A percentile compares a stretch with the other conserved stretches of the same genome.
phyloP scores from a whole-genome alignment of 495 filamentous ascomycete genomes.

The Xylaria venustula region DNA sequence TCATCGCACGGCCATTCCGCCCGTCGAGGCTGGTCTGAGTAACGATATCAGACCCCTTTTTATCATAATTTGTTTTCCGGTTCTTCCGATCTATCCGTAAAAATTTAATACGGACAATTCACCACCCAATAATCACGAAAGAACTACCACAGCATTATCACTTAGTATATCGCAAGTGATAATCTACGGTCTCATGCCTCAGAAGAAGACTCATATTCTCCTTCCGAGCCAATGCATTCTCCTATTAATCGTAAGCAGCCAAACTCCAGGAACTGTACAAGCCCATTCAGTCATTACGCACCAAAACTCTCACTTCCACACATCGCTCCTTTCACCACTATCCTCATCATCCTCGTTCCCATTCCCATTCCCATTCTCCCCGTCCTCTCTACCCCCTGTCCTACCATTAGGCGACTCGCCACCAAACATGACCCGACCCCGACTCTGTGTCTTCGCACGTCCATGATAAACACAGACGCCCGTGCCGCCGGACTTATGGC shows the following conservation, averaged over 20 bases:
- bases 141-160: no score
- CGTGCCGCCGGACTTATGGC: conserved; percentile 51
- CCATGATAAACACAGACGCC: conserved; percentile 54
- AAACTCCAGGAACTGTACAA: no score
- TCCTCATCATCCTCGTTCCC: background rate
- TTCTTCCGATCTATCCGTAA: no score
- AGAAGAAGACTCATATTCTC: no score
- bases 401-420: background rate
- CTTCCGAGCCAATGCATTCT: no score
- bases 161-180: background rate
- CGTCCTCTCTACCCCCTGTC: background rate
- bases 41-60: no score
- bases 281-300: no score
- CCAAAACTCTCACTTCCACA: conserved; percentile 13
- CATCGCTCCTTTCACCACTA: background rate
- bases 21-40: no score
- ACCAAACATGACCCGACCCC: no score
- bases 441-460: conserved; percentile 27
- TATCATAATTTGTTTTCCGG: no score
- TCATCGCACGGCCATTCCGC: no score
- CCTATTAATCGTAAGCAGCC: no score
- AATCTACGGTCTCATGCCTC: background rate
- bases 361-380: background rate
- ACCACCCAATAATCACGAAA: background rate
- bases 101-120: background rate